A percentile compares a stretch with the other conserved stretches of the same genome.
Evolutionary conservation across 805 yeast genomes (phyloP).

Genomic region (Pichia manshurica): DNA sequence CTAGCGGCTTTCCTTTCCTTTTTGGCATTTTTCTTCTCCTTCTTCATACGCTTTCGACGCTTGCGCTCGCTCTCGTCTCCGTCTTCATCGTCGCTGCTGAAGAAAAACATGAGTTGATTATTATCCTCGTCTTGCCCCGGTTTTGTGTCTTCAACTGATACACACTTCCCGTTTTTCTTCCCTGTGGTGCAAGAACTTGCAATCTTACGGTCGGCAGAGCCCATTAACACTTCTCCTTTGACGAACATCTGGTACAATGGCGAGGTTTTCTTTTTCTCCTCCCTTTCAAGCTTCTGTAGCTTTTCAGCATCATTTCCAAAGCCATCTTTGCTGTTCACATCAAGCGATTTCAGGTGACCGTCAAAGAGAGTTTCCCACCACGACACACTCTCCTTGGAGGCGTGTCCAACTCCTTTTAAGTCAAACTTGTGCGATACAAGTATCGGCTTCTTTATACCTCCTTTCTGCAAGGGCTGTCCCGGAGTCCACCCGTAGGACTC

Average conservation of each 20-base stretch:
- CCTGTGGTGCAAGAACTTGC: slow-evolving; percentile 10
- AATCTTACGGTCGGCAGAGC: slow-evolving; percentile 46
- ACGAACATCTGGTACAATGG: slow-evolving; percentile 86
- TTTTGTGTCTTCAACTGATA: neutral
- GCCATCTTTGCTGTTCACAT: slow-evolving; percentile 24
- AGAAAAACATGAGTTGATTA: slow-evolving; percentile 21
- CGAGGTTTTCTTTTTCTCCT: slow-evolving; percentile 36
- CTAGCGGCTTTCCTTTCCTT: slow-evolving; percentile 21
- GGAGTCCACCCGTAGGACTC: slow-evolving; percentile 85
- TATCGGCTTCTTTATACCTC: slow-evolving; percentile 80
- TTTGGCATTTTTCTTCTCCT: slow-evolving; percentile 24
- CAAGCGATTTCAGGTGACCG: slow-evolving; percentile 78
- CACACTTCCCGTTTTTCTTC: neutral
- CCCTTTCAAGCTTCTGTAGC: slow-evolving; percentile 42
- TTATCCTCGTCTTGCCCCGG: neutral
- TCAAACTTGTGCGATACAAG: slow-evolving; percentile 88
- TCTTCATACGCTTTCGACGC: slow-evolving; percentile 20
- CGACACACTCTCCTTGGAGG: slow-evolving; percentile 67
- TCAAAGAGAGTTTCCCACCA: slow-evolving; percentile 98
- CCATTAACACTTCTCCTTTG: slow-evolving; percentile 76
- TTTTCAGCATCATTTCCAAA: slow-evolving; percentile 25
- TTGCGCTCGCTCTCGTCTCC: slow-evolving; percentile 26
- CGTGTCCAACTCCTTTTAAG: slow-evolving; percentile 84
- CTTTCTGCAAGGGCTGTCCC: slow-evolving; percentile 77
- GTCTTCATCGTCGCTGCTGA: slow-evolving; percentile 21